Base-by-base conservation (phyloP, 2,329 filamentous ascomycete genomes). In the Fusarium sulawesiense region DNA sequence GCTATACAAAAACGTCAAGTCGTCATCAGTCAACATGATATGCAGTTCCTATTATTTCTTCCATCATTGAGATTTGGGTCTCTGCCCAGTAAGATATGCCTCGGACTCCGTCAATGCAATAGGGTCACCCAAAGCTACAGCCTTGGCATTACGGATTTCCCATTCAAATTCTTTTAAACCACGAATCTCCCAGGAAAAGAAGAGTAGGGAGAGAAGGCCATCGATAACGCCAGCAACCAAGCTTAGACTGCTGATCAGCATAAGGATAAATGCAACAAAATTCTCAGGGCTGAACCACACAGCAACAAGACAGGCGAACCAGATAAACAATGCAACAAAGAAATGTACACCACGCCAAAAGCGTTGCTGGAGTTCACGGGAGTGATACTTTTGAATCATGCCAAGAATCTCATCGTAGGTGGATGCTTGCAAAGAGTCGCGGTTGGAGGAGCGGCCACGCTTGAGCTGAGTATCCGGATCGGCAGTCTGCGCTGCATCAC, bases 151-250 rank as follows among this genome's bases (percentile, higher is more conserved):
- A 53, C 83, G 83, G 27, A 98, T 90, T 80, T 99, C 96, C 92
- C 93, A 98, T 78, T 96, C 89, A 81, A 98, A 98, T 82, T 99
- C 96, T 75, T 89, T 91, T 57, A 99, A 82, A 6, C 92, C 91
- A 62, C 93, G 87, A 63, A 98, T 81, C 82, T 99, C 96, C 65
- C 89, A 90, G 13, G 91, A 90, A 62, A 97, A 91, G 78, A 99
- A 99, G 50, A 98, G 80, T 1, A 96, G 86, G 0, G 94, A 92
- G 78, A 98, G 92, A 42, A 98, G 80, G 0, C 95, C 94, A 76
- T 98, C 93, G 21, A 98, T 78, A 4, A 93, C 87, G 0, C 95
- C 95, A 6, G 90, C 89, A 18, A 87, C 87, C 34, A 98, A 85
- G 4, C 90, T 89, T 18, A 98, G 79, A n/a, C 91, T 93, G 76